Conservation (phyloP, 31 red algal species). For the Odonthalia washingtoniensis region DNA sequence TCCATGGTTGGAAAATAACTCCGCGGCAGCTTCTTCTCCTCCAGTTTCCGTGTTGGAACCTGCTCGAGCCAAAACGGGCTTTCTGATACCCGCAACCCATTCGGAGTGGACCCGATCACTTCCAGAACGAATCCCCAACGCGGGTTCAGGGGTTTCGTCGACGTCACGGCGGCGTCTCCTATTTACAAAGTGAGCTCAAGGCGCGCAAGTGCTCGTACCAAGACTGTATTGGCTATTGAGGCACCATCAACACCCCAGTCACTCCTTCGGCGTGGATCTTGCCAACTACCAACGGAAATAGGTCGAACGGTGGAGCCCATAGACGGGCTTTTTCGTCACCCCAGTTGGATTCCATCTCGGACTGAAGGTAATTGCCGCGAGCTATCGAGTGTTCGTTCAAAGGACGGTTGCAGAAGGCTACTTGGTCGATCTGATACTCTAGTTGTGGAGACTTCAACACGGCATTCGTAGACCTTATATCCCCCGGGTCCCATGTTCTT, state of each 20-base stretch:
- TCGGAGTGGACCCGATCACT: no score
- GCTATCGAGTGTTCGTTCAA: background rate
- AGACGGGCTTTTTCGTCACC: no score
- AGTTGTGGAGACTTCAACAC: background rate
- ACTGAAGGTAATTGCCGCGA: background rate
- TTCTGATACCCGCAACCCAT: no score
- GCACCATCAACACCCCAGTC: constrained; percentile 9
- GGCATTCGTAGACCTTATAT: constrained; percentile 18
- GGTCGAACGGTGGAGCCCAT: no score
- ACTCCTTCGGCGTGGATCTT: constrained; percentile 9
- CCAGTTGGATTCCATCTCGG: background rate
- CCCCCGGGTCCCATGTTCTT: constrained; percentile 38
- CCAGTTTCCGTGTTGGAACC: constrained; percentile 9
- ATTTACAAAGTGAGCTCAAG: no score
- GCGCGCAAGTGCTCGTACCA: no score
- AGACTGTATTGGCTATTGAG: constrained; percentile 14
- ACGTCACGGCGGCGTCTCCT: no score
- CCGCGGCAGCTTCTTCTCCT: constrained; percentile 27
- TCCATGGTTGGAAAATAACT: background rate
- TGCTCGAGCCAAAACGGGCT: no score
- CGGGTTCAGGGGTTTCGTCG: background rate
- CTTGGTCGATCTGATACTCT: background rate
- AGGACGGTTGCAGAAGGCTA: background rate
- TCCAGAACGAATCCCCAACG: no score
- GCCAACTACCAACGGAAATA: constrained; percentile 1